A percentile compares a stretch with the other conserved stretches of the same genome.
Evolutionary conservation across 768 basidiomycete genomes (phyloP).

Genomic region (Calocera cornea): DNA sequence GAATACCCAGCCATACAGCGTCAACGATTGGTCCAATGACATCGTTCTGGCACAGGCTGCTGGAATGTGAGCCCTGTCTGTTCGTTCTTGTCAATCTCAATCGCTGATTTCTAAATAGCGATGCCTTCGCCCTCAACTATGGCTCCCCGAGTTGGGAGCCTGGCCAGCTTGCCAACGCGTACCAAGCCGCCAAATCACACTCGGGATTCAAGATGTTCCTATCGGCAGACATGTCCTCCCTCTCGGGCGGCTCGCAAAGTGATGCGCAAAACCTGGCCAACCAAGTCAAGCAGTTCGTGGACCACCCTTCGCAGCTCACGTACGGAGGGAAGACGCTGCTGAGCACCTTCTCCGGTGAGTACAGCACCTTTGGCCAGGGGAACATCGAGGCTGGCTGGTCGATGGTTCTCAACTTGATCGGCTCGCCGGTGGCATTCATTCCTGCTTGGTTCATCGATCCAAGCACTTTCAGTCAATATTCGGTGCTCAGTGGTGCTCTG

Average conservation of each 20-base stretch:
- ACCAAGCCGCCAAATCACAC: constrained; percentile 16
- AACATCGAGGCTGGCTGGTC: constrained; percentile 20
- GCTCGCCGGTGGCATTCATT: constrained; percentile 3
- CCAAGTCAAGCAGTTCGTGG: constrained; percentile 15
- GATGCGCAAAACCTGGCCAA: constrained; percentile 7
- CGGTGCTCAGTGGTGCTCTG: not conserved
- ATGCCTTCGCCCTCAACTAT: constrained; percentile 28
- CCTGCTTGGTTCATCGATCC: constrained; percentile 7
- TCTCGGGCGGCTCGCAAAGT: not conserved
- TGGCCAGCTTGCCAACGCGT: constrained; percentile 21
- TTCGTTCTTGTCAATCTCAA: not conserved
- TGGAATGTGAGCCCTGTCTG: constrained; percentile 1
- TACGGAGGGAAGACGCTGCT: constrained; percentile 22
- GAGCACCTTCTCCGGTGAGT: constrained; percentile 25
- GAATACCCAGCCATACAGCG: constrained; percentile 12
- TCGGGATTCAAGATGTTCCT: not conserved
- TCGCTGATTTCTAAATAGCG: constrained; percentile 15
- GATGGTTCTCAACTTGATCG: constrained; percentile 5
- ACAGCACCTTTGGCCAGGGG: constrained; percentile 23
- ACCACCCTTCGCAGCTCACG: constrained; percentile 20
- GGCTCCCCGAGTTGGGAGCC: constrained; percentile 25
- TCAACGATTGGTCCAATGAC: constrained; percentile 9
- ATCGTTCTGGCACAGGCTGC: constrained; percentile 11
- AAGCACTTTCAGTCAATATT: not conserved
- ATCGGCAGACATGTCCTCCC: not conserved